Conservation (phyloP, 192 early-diverging fungal genomes). For the Dispira simplex region DNA sequence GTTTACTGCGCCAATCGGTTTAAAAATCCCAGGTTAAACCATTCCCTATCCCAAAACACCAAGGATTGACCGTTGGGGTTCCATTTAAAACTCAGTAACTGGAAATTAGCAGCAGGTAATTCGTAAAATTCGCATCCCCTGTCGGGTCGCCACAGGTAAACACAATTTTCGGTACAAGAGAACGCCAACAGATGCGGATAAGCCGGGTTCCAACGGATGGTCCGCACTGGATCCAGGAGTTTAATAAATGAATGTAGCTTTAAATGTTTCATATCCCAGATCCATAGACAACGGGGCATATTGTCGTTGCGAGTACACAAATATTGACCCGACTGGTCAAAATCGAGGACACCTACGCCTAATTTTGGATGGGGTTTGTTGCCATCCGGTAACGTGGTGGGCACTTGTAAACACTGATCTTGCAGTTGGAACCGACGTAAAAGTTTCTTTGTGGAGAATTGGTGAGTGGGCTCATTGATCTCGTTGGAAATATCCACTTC, state of each 20-base stretch:
- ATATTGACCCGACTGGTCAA: slow-evolving; percentile 40
- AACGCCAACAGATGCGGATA: slow-evolving; percentile 27
- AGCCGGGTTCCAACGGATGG: slow-evolving; percentile 34
- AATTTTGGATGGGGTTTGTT: slow-evolving; percentile 57
- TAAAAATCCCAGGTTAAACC: slow-evolving; percentile 30
- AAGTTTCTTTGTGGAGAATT: slow-evolving; percentile 2
- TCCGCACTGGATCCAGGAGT: slow-evolving; percentile 23
- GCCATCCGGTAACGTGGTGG: slow-evolving; percentile 34
- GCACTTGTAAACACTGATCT: slow-evolving; percentile 38
- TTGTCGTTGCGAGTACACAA: slow-evolving; percentile 50
- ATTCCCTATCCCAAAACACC: slow-evolving; percentile 43
- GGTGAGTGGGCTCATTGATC: slow-evolving; percentile 6
- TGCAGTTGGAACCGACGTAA: slow-evolving; percentile 22
- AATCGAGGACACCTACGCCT: slow-evolving; percentile 50
- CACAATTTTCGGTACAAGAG: slow-evolving; percentile 21
- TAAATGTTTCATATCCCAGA: slow-evolving; percentile 30
- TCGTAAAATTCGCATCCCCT: slow-evolving; percentile 29
- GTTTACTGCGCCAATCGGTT: slow-evolving; percentile 3
- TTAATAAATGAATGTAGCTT: slow-evolving; percentile 25
- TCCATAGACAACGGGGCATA: slow-evolving; percentile 36
- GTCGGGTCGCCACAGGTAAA: slow-evolving; percentile 32
- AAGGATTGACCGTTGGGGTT: slow-evolving; percentile 36
- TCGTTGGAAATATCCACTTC: slow-evolving; percentile 6
- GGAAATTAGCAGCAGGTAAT: slow-evolving; percentile 25
- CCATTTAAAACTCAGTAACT: slow-evolving; percentile 29